Percentiles rank a stretch among this genome's conserved stretches.
phyloP scores from a whole-genome alignment of 1,139 yeast genomes.

The Saccharomyces hybrid region DNA sequence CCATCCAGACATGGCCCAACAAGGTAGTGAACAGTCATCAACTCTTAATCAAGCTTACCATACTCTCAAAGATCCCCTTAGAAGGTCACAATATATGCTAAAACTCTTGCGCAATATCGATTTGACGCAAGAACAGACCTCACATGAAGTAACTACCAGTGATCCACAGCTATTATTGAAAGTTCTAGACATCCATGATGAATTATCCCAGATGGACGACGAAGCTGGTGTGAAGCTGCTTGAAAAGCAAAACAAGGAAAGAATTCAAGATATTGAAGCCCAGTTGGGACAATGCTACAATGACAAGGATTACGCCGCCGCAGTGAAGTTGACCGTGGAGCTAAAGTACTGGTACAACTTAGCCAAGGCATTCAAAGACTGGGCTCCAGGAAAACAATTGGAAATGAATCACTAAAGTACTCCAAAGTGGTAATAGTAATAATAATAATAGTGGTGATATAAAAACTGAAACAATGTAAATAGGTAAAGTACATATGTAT shows the following conservation, averaged over 20 bases:
- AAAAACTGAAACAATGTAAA: neutral
- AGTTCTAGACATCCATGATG: conserved; percentile 76
- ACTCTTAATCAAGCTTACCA: conserved; percentile 69
- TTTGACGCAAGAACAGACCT: conserved; percentile 35
- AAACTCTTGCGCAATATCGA: conserved; percentile 38
- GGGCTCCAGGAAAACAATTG: conserved; percentile 68
- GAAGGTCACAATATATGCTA: conserved; percentile 55
- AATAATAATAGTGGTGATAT: neutral
- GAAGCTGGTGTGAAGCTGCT: conserved; percentile 52
- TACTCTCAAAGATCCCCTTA: conserved; percentile 60
- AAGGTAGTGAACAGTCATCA: conserved; percentile 33
- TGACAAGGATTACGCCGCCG: conserved; percentile 35
- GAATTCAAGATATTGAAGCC: conserved; percentile 41
- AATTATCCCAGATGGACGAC: conserved; percentile 53
- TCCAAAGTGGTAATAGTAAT: neutral
- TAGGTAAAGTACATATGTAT: neutral
- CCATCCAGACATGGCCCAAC: conserved; percentile 65
- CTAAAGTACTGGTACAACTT: conserved; percentile 83
- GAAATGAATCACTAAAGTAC: conserved; percentile 47
- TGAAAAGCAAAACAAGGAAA: conserved; percentile 45
- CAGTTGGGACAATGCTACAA: conserved; percentile 32
- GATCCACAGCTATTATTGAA: conserved; percentile 62
- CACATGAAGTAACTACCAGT: conserved; percentile 26
- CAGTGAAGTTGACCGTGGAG: conserved; percentile 60
- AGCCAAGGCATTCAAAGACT: conserved; percentile 62